Base-by-base conservation (phyloP, 148 eudicot genomes). In the Cornus suecica region DNA sequence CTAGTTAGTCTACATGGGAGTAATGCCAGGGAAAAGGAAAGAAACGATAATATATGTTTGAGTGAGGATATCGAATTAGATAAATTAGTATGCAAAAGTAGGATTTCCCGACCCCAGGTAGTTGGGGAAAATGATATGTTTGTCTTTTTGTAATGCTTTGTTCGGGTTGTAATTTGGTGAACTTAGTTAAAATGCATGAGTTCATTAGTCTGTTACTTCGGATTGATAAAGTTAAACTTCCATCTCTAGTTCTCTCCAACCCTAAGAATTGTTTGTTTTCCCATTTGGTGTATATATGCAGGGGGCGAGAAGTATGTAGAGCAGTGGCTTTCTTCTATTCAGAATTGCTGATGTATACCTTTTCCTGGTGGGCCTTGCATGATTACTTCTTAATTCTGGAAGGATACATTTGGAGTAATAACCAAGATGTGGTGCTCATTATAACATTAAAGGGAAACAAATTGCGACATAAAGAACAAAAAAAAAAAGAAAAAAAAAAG, bases 241-340 rank as follows among this genome's bases (percentile, higher is more conserved):
- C 22, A 32, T 71, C 29, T 71, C 41, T 56, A 11, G 22, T 71
- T 23, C 18, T 42, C 8, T 54, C 6, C 9, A 10, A 10, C 9
- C 42, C 42, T 37, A 37, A 37, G 4, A 23, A 65, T 66, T 37
- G 48, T 18, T 8, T 48, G 20, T 48, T 48, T 7, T 48, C 3
- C 3, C 0, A 1, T 81, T 76, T 71, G 65, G 31, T 68, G n/a
- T 83, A 72, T 6, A 56, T 71, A 27, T 79, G 82, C 85, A 88
- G 85, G 78, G 72, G 84, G 85, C 26, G 67, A 83, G 58, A 73
- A 77, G 48, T 76, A 76, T 70, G 74, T 86, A 82, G 87, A 86
- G 65, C 87, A 82, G 68, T 88, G 86, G 89, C 89, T 88, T 72
- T 84, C 89, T 34, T 82, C 89, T 76, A 81, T 86, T 60, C 82